Conservation (phyloP, 176 grass and related monocot genomes). For the Alloteropsis semialata region DNA sequence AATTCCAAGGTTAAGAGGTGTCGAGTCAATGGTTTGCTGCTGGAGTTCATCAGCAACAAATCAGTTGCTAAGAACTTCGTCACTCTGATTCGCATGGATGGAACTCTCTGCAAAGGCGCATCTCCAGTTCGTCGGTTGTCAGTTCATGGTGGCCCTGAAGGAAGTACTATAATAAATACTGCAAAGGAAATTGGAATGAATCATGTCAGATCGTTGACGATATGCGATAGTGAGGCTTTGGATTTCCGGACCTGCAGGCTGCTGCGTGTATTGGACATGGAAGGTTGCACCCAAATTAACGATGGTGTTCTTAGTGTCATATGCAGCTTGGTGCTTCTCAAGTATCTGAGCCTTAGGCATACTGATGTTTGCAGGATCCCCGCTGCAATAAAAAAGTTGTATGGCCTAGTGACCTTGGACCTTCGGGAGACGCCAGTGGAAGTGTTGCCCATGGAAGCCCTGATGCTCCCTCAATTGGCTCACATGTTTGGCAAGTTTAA, state of each 20-base stretch:
- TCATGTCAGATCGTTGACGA: background rate
- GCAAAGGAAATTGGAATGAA: background rate
- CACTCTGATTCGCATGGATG: too few relatives aligned
- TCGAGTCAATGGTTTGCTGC: rapidly evolving
- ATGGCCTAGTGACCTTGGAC: background rate
- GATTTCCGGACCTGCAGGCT: background rate
- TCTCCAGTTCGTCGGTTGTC: background rate
- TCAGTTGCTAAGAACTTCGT: background rate
- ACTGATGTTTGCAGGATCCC: background rate
- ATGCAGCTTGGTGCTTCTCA: background rate
- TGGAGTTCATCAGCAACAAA: too few relatives aligned
- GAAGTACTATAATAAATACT: too few relatives aligned
- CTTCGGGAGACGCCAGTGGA: background rate
- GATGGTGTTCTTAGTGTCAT: background rate
- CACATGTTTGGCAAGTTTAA: background rate
- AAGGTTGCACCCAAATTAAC: background rate
- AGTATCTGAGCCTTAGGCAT: background rate
- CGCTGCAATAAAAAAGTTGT: background rate
- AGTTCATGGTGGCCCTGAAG: background rate
- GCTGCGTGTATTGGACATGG: background rate
- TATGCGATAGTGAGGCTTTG: background rate
- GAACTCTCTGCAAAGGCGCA: too few relatives aligned
- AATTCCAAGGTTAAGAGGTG: too few relatives aligned
- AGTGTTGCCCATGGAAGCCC: background rate
- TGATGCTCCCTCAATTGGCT: background rate